These are phyloP conservation scores for Artemisia tridentata DNA, from an alignment of 129 eudicot species.

Conservation along the genomic window DNA sequence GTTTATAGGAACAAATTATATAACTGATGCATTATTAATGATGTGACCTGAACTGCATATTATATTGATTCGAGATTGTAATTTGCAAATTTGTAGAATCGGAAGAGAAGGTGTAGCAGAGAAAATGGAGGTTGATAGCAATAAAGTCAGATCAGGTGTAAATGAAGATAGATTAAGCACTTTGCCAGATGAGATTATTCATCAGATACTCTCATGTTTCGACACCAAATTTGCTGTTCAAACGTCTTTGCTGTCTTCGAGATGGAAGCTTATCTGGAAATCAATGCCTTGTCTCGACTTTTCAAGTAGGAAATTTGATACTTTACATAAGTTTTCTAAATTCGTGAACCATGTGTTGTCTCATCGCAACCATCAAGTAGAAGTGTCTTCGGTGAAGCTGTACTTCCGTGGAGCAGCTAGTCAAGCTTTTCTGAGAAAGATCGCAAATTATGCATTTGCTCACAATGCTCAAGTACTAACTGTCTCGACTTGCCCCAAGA, in stretches of 20 bases:
- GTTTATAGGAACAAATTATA: too few relatives aligned
- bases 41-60: background rate
- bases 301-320: background rate
- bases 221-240: slow-evolving; percentile 22
- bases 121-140: slow-evolving; percentile 7
- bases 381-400: slow-evolving; percentile 17
- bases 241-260: slow-evolving; percentile 16
- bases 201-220: slow-evolving; percentile 21
- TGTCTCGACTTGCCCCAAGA: background rate
- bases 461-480: slow-evolving; percentile 20
- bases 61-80: background rate
- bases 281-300: slow-evolving; percentile 21
- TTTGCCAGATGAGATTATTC: slow-evolving; percentile 31
- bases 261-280: slow-evolving; percentile 30
- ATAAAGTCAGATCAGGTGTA: background rate
- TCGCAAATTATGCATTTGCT: slow-evolving; percentile 18
- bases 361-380: slow-evolving; percentile 1
- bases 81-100: background rate
- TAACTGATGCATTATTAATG: too few relatives aligned
- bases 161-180: slow-evolving; percentile 27
- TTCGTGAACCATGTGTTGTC: slow-evolving; percentile 19
- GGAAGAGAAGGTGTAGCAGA: slow-evolving; percentile 1
- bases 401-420: background rate
- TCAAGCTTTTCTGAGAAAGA: background rate
- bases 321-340: background rate